Evolutionary conservation across 2,329 filamentous ascomycete species (phyloP).

Genomic region (Alternaria sp.): DNA sequence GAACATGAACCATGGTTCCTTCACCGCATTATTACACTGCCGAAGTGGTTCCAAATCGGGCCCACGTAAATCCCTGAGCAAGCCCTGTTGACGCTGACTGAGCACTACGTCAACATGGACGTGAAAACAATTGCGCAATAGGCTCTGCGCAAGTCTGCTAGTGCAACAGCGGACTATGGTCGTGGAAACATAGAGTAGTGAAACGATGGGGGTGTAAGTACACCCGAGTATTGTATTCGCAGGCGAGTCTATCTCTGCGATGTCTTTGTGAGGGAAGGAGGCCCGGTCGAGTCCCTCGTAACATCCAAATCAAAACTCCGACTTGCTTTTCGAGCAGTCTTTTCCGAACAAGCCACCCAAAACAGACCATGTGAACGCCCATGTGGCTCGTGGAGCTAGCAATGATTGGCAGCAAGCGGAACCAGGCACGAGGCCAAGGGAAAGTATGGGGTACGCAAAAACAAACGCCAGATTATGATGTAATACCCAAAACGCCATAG

Average conservation of each 20-base stretch:
- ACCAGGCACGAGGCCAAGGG: conserved; percentile 7
- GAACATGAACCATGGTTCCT: conserved; percentile 11
- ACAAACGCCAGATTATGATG: conserved; percentile 20
- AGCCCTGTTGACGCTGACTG: background rate
- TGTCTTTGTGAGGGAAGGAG: background rate
- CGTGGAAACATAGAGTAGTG: background rate
- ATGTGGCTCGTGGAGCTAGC: conserved; percentile 25
- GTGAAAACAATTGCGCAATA: background rate
- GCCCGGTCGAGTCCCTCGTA: background rate
- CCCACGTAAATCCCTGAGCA: background rate
- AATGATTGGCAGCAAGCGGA: conserved; percentile 12
- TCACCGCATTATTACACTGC: conserved; percentile 15
- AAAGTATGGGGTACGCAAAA: conserved; percentile 1
- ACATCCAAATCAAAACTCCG: conserved; percentile 1
- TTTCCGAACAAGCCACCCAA: background rate
- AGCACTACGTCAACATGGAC: background rate
- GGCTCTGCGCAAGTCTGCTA: background rate
- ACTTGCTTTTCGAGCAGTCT: conserved; percentile 7
- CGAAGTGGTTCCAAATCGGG: conserved; percentile 4
- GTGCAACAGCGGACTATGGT: background rate
- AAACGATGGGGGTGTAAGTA: background rate
- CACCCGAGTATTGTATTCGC: background rate
- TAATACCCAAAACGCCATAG: conserved; percentile 8
- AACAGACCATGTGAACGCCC: conserved; percentile 21
- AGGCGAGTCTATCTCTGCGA: conserved; percentile 5